A percentile compares a stretch with the other conserved stretches of the same genome.
phyloP scores from a whole-genome alignment of 78 protist species.

The Protostelium mycophagum region DNA sequence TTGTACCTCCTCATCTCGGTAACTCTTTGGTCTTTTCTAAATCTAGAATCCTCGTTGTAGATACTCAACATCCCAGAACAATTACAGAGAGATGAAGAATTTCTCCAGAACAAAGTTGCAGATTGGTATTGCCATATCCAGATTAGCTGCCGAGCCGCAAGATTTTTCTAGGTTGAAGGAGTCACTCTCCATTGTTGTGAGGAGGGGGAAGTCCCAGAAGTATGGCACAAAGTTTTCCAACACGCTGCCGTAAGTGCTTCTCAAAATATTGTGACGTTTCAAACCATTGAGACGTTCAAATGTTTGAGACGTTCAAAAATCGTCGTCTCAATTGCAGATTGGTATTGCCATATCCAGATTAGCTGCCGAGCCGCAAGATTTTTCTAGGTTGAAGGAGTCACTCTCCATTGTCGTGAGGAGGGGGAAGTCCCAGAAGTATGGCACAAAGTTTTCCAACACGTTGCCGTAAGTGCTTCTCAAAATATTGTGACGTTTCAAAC shows the following conservation, averaged over 20 bases:
- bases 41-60: too few species aligned
- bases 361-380: conserved; percentile 5
- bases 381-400: background rate
- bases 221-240: background rate
- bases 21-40: background rate
- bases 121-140: conserved; percentile 41
- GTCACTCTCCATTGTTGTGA: background rate
- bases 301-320: too few species aligned
- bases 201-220: background rate
- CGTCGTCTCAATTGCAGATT: conserved; percentile 49
- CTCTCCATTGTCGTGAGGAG: background rate
- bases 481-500: background rate
- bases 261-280: too few species aligned
- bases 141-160: conserved; percentile 15
- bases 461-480: background rate
- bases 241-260: conserved; percentile 3
- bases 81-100: conserved; percentile 17
- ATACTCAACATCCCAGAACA: conserved; percentile 7
- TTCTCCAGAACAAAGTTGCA: conserved; percentile 62
- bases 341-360: conserved; percentile 43
- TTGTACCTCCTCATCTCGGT: conserved; percentile 19
- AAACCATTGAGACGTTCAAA: too few species aligned
- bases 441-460: background rate
- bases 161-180: background rate
- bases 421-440: background rate